A percentile compares a stretch with the other conserved stretches of the same genome.
phyloP scores from a whole-genome alignment of 805 yeast genomes.

The Ogataea paradorogensis region DNA sequence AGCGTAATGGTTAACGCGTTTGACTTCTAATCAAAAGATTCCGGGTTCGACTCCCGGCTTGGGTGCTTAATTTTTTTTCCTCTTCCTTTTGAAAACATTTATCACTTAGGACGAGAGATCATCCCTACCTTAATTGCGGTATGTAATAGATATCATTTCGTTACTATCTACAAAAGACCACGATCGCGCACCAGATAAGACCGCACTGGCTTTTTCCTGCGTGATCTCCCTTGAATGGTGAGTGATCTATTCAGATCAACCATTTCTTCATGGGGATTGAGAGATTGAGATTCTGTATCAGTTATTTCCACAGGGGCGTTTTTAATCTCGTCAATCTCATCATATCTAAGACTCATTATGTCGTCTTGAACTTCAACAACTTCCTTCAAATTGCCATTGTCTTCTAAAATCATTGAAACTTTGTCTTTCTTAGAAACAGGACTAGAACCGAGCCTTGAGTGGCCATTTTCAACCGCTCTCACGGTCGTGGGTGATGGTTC shows the following conservation, averaged over 20 bases:
- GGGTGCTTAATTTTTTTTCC: conserved; percentile 29
- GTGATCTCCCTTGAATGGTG: too few species aligned
- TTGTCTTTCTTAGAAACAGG: not conserved
- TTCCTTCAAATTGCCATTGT: conserved; percentile 5
- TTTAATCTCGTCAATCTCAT: too few species aligned
- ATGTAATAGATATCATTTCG: not conserved
- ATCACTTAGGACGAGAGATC: too few species aligned
- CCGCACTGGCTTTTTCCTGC: too few species aligned
- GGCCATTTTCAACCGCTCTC: not conserved
- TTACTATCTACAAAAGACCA: too few species aligned
- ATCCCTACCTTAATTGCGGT: not conserved
- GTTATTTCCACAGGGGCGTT: not conserved
- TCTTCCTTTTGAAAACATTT: not conserved
- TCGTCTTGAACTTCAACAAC: not conserved
- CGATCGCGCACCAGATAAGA: too few species aligned
- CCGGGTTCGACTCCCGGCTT: conserved; percentile 59
- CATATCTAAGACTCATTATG: not conserved
- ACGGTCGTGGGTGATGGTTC: not conserved
- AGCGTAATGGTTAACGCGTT: conserved; percentile 68
- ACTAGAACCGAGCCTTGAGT: too few species aligned
- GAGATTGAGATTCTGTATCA: not conserved
- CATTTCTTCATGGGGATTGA: too few species aligned
- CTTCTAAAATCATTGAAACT: conserved; percentile 6
- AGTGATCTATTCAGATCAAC: too few species aligned
- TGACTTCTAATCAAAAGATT: conserved; percentile 64